A percentile compares a stretch with the other conserved stretches of the same genome.
Evolutionary conservation across 257 asterid species (phyloP).

Genomic region (Salvia hispanica): DNA sequence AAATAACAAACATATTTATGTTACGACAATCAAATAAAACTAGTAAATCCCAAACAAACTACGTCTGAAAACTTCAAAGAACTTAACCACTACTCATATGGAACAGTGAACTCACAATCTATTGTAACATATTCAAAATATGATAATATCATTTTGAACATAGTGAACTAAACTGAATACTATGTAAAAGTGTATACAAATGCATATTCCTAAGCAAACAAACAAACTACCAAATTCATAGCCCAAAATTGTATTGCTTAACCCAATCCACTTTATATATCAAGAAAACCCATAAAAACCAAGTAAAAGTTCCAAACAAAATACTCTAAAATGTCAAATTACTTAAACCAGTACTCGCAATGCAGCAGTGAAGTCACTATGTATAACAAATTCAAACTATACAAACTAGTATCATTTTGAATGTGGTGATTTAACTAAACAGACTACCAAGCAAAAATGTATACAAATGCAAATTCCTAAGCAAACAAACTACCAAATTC

Average conservation of each 20-base stretch:
- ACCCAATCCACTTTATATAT: constrained; percentile 22
- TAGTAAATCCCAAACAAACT: constrained; percentile 7
- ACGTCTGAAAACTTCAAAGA: not conserved
- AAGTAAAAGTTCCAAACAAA: constrained; percentile 1
- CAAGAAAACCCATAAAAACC: not conserved
- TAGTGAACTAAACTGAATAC: not conserved
- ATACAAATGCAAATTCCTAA: no score
- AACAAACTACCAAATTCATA: constrained; percentile 1
- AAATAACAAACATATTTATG: constrained; percentile 6
- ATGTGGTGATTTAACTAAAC: no score
- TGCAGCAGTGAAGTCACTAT: no score
- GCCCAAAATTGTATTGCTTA: not conserved
- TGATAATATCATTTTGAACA: not conserved
- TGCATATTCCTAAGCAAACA: not conserved
- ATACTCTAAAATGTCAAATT: not conserved
- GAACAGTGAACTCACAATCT: constrained; percentile 13
- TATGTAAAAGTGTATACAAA: not conserved
- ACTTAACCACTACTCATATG: not conserved
- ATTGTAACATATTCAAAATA: not conserved
- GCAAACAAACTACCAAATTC: no score
- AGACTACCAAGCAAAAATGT: no score
- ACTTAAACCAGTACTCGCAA: no score
- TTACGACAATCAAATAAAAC: constrained; percentile 1
- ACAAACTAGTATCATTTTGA: no score
- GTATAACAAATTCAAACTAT: no score